Evolutionary conservation across 1,284 basidiomycete genomes (phyloP).

Genomic region (Wolfiporia cocos): DNA sequence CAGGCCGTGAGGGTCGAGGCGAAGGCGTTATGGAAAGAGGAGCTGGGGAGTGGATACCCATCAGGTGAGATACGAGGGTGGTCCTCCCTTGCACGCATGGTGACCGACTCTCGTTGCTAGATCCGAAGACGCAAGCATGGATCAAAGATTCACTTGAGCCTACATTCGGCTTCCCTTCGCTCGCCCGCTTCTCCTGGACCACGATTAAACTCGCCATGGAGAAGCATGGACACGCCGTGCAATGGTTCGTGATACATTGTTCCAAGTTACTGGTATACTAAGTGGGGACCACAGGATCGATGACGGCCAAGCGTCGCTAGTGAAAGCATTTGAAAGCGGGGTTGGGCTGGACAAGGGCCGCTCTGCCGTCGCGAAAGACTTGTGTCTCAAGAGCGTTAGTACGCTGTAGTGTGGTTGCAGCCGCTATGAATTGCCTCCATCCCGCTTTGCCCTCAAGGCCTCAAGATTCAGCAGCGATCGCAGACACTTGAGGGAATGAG

Average conservation of each 20-base stretch:
- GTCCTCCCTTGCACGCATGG: neutral
- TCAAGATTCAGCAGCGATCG: too few relatives aligned
- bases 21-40: constrained; percentile 30
- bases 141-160: constrained; percentile 75
- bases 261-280: neutral
- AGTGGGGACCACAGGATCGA: constrained; percentile 51
- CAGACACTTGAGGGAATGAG: too few relatives aligned
- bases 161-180: constrained; percentile 88
- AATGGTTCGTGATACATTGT: constrained; percentile 54
- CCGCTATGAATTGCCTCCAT: too few relatives aligned
- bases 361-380: constrained; percentile 61
- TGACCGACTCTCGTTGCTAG: constrained; percentile 32
- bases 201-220: constrained; percentile 88
- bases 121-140: constrained; percentile 92
- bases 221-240: constrained; percentile 68
- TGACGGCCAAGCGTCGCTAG: constrained; percentile 71
- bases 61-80: constrained; percentile 49
- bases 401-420: constrained; percentile 35
- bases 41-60: constrained; percentile 82
- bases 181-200: constrained; percentile 95
- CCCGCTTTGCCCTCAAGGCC: too few relatives aligned
- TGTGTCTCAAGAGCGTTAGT: constrained; percentile 64
- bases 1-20: constrained; percentile 3
- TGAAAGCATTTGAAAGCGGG: constrained; percentile 66
- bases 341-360: constrained; percentile 68